Percentiles rank a stretch among this genome's conserved stretches.
Conservation (phyloP, 352 stramenopile species). For the Globisporangium yorkense region DNA sequence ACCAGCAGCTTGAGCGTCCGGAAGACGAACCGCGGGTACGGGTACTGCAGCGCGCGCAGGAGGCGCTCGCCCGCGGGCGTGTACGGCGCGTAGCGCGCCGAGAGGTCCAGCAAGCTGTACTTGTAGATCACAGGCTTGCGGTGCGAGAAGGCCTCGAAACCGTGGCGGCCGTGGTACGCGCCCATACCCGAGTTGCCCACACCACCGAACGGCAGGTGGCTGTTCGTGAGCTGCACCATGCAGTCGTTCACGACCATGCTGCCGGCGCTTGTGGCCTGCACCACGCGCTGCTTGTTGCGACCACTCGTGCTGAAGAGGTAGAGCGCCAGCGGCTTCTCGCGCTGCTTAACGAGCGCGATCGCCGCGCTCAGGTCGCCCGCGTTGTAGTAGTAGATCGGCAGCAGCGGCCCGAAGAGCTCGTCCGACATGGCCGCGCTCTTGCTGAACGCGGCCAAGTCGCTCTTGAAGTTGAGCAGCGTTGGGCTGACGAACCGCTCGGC, state of each 20-base stretch:
- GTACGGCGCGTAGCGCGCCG: conserved; percentile 52
- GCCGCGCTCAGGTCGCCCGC: conserved; percentile 22
- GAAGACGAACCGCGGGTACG: conserved; percentile 23
- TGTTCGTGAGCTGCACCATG: conserved; percentile 64
- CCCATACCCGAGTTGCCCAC: conserved; percentile 79
- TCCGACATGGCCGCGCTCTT: conserved; percentile 78
- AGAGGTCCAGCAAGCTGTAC: conserved; percentile 45
- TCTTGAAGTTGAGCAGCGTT: conserved; percentile 88
- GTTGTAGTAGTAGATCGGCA: conserved; percentile 89
- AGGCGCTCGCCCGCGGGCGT: conserved; percentile 23
- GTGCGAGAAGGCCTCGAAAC: conserved; percentile 76
- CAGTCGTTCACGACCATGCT: conserved; percentile 78
- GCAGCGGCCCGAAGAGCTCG: conserved; percentile 95
- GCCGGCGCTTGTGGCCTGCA: conserved; percentile 49
- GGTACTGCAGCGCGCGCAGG: conserved; percentile 34
- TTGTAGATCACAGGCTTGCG: conserved; percentile 67
- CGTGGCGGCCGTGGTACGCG: conserved; percentile 72
- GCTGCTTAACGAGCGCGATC: conserved; percentile 29
- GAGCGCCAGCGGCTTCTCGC: conserved; percentile 76
- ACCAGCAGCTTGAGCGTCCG: conserved; percentile 1
- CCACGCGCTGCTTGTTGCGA: conserved; percentile 34
- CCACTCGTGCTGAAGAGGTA: conserved; percentile 72
- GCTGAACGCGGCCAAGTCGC: conserved; percentile 38
- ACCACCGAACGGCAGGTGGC: conserved; percentile 75
- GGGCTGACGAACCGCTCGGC: conserved; percentile 77